Evolutionary conservation across 2,329 filamentous ascomycete species (phyloP).

Genomic region (Exophiala dermatitidis): DNA sequence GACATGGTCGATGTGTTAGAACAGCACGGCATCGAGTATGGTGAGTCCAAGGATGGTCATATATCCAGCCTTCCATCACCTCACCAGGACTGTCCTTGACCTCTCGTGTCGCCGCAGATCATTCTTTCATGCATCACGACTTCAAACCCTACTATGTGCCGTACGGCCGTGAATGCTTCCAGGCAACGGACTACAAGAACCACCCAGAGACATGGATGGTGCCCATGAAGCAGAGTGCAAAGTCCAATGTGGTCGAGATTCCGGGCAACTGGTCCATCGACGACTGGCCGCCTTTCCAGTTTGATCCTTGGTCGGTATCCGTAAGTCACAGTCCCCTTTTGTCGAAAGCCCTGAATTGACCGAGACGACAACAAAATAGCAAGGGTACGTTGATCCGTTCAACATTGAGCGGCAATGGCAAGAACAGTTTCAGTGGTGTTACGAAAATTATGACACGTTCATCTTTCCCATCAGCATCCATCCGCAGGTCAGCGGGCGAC

Average conservation of each 20-base stretch:
- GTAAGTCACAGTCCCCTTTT: no score
- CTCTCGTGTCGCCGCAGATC: not conserved
- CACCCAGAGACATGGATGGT: constrained; percentile 41
- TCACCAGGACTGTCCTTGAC: no score
- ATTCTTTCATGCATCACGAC: constrained; percentile 36
- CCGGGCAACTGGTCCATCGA: constrained; percentile 40
- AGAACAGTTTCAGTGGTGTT: constrained; percentile 60
- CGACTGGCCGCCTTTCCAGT: constrained; percentile 39
- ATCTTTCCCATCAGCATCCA: constrained; percentile 72
- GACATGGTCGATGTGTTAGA: constrained; percentile 56
- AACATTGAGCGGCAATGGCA: constrained; percentile 48
- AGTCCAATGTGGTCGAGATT: constrained; percentile 39
- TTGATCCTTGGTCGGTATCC: constrained; percentile 12
- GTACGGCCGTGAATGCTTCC: constrained; percentile 36
- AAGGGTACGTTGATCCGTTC: constrained; percentile 48
- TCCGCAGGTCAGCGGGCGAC: constrained; percentile 63
- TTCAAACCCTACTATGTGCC: constrained; percentile 40
- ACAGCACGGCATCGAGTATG: constrained; percentile 21
- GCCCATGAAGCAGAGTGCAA: constrained; percentile 40
- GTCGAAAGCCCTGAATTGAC: constrained; percentile 19
- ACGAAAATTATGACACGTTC: constrained; percentile 68
- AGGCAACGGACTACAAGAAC: constrained; percentile 38
- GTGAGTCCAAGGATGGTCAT: not conserved
- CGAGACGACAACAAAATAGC: constrained; percentile 46
- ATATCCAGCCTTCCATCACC: not conserved